A percentile compares a stretch with the other conserved stretches of the same genome.
Conservation (phyloP, 208 protist genomes). For the Wallacemonas sp. region DNA sequence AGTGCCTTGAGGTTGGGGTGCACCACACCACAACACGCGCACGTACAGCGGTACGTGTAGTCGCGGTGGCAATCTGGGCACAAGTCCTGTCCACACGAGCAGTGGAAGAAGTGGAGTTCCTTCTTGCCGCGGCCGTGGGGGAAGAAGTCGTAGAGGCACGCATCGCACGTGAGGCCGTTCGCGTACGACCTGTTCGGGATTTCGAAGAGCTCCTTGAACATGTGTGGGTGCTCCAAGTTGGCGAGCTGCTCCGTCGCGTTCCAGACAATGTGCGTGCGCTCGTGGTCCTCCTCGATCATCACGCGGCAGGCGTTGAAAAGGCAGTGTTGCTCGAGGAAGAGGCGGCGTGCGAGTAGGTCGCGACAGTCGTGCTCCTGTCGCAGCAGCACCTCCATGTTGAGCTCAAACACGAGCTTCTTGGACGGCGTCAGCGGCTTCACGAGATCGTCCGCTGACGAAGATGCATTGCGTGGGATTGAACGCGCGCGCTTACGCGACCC, state of each 20-base stretch:
- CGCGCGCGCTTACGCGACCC: constrained; percentile 1
- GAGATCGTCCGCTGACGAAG: not conserved
- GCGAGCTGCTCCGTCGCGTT: constrained; percentile 75
- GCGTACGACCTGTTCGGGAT: constrained; percentile 63
- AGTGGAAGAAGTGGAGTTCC: constrained; percentile 81
- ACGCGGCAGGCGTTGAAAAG: constrained; percentile 56
- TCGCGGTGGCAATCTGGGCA: constrained; percentile 71
- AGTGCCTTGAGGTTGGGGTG: constrained; percentile 68
- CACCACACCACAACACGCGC: constrained; percentile 50
- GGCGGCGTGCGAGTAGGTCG: constrained; percentile 19
- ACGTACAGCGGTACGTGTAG: constrained; percentile 70
- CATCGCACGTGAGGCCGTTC: constrained; percentile 85
- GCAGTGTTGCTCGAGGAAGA: constrained; percentile 65
- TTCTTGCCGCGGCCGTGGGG: constrained; percentile 34
- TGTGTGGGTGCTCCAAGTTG: constrained; percentile 75
- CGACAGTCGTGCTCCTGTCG: constrained; percentile 43
- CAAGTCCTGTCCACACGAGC: constrained; percentile 81
- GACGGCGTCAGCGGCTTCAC: constrained; percentile 9
- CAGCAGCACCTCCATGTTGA: constrained; percentile 24
- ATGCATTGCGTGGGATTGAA: constrained; percentile 5
- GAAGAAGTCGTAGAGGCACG: constrained; percentile 79
- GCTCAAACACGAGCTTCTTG: not conserved
- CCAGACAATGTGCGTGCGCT: constrained; percentile 77
- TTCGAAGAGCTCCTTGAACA: constrained; percentile 56
- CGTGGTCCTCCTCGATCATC: constrained; percentile 69